These are phyloP conservation scores for Trichoderma sp. DNA, from an alignment of 2,329 filamentous ascomycete genomes.

Conservation along the genomic window DNA sequence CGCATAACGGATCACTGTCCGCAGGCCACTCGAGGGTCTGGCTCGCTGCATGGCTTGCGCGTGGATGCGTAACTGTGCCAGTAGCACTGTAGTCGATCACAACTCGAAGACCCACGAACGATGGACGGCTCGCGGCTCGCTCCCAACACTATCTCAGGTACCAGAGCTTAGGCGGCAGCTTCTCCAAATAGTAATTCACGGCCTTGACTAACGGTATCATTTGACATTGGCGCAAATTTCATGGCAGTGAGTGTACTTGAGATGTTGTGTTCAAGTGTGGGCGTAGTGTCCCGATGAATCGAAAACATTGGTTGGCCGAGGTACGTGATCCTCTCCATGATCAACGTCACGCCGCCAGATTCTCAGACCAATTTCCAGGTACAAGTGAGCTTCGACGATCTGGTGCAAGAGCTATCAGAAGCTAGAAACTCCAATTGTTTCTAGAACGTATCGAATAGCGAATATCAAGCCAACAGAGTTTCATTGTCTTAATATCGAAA, in stretches of 20 bases:
- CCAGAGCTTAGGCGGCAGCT: neutral
- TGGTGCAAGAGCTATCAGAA: constrained; percentile 7
- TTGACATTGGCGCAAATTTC: neutral
- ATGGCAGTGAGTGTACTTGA: neutral
- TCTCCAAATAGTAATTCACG: neutral
- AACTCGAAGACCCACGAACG: constrained; percentile 14
- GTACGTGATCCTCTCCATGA: neutral
- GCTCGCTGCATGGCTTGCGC: constrained; percentile 8
- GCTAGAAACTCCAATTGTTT: neutral
- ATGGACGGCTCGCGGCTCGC: neutral
- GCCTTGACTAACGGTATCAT: neutral
- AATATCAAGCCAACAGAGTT: neutral
- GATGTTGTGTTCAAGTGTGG: too few species aligned
- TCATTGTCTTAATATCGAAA: neutral
- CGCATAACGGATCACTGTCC: neutral
- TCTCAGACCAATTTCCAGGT: constrained; percentile 5
- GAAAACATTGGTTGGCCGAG: neutral
- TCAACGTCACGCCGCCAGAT: neutral
- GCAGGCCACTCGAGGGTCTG: neutral
- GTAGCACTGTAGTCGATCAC: constrained; percentile 22
- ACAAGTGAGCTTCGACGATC: constrained; percentile 8
- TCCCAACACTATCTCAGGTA: neutral
- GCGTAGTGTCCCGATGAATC: neutral
- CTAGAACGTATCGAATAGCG: neutral
- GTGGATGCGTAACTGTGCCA: constrained; percentile 21